Base-by-base conservation (phyloP, 1,284 basidiomycete genomes). In the Peniophora sp. region DNA sequence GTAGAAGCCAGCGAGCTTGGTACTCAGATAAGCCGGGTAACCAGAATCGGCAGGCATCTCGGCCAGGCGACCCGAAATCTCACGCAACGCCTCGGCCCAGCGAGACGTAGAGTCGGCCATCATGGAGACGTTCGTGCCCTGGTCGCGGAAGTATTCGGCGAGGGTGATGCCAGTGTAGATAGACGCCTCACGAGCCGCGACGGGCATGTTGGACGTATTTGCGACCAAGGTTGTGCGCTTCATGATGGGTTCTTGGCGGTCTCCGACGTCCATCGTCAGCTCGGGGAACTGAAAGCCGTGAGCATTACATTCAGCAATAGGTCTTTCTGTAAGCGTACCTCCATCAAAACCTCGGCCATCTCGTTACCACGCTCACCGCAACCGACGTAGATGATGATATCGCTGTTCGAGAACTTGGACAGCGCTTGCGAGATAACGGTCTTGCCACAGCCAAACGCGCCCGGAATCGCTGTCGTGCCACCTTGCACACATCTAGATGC, bases 41-140 rank as follows among this genome's bases (percentile, higher is more conserved):
- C 94, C 94, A 39, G 96, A 98, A 71, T 99, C 97, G 43, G 97
- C 97, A 52, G 97, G 97, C 97, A 99, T 99, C 73, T 99, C 97
- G 35, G 97, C 97, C 52, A 99, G 72, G 73, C 97, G 94, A 76
- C 97, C 97, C 36, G 94, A 97, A 58, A 99, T 98, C 78, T 99
- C 97, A 78, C 97, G 93, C 48, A 99, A 75, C 32, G 97, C 97
- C 68, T 99, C 97, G 49, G 97, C 97, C 97, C 97, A 99, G 62
- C 97, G 94, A 24, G 94, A 97, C 0, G 97, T 98, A 6, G 96
- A 98, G 70, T 99, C 97, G 47, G 96, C 97, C 95, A 99, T 99
- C 97, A 99, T 99, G 48, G 96, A 86, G 27, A 99, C 96, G 64
- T 99, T 95, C 65, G 82, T 86, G 27, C 97, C 96, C 69, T 98